Percentiles rank a stretch among this genome's conserved stretches.
These are phyloP conservation scores for Botryotinia calthae DNA, from an alignment of 2,329 filamentous ascomycete genomes.

Conservation along the genomic window DNA sequence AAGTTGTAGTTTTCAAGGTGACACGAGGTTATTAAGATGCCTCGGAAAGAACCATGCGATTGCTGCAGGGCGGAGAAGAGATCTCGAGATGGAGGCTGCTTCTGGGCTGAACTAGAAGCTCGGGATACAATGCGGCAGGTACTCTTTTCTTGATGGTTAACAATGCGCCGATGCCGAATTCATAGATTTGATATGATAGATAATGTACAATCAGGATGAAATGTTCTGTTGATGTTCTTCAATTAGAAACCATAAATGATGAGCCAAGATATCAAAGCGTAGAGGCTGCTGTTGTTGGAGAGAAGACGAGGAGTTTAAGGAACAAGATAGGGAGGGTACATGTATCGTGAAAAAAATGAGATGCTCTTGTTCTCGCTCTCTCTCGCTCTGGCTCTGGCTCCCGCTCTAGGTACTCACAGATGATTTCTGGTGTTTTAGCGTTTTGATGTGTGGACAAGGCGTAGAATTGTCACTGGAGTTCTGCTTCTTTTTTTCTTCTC, in stretches of 20 bases:
- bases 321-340: background rate
- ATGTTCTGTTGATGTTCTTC: constrained; percentile 8
- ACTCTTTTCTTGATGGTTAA: constrained; percentile 18
- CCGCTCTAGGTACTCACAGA: background rate
- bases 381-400: background rate
- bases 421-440: background rate
- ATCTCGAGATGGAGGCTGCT: constrained; percentile 21
- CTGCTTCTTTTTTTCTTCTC: background rate
- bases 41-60: constrained; percentile 27
- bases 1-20: constrained; percentile 24
- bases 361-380: background rate
- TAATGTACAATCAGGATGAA: background rate
- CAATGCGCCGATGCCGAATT: constrained; percentile 4
- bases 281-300: background rate
- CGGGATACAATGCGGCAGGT: constrained; percentile 23
- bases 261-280: constrained; percentile 11
- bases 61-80: constrained; percentile 18
- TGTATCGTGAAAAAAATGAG: background rate
- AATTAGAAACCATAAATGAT: constrained; percentile 4
- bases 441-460: background rate
- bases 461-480: background rate
- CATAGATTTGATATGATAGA: background rate
- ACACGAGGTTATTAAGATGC: constrained; percentile 25
- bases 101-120: constrained; percentile 21
- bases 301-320: background rate